phyloP scores from a whole-genome alignment of 2,329 filamentous ascomycete genomes.

The Eurotiales sp. region DNA sequence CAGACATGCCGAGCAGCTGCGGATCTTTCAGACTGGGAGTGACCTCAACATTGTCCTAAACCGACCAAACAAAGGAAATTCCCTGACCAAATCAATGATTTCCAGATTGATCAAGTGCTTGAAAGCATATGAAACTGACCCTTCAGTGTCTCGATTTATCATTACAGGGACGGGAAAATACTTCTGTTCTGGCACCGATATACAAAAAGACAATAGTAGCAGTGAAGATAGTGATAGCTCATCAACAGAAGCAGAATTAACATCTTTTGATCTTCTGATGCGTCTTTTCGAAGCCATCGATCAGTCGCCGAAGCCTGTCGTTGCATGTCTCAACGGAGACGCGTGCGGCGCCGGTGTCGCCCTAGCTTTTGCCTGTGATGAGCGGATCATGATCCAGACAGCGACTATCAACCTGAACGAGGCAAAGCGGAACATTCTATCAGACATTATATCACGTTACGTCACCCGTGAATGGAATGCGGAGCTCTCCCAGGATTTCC shows the following conservation, averaged over 20 bases:
- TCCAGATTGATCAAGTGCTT: slow-evolving; percentile 28
- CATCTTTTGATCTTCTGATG: slow-evolving; percentile 19
- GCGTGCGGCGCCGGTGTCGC: slow-evolving; percentile 45
- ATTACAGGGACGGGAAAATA: slow-evolving; percentile 35
- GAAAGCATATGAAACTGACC: slow-evolving; percentile 20
- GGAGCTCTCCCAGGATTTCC: slow-evolving; percentile 34
- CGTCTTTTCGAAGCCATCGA: slow-evolving; percentile 39
- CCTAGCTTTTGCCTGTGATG: slow-evolving; percentile 42
- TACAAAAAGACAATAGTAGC: slow-evolving; percentile 21
- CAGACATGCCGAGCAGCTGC: slow-evolving; percentile 20
- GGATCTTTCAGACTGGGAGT: slow-evolving; percentile 27
- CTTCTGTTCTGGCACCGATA: slow-evolving; percentile 44
- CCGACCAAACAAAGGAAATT: slow-evolving; percentile 38
- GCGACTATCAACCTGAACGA: slow-evolving; percentile 36
- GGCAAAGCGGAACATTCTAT: slow-evolving; percentile 37
- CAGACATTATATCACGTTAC: slow-evolving; percentile 40
- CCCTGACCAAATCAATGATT: slow-evolving; percentile 37
- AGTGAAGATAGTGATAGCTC: too few relatives aligned
- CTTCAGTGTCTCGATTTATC: slow-evolving; percentile 32
- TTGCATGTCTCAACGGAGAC: slow-evolving; percentile 42
- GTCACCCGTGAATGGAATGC: slow-evolving; percentile 38
- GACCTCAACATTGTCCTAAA: slow-evolving; percentile 32
- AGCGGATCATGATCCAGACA: slow-evolving; percentile 24
- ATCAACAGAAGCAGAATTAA: slow-evolving; percentile 20
- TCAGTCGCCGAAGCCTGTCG: slow-evolving; percentile 37